A percentile compares a stretch with the other conserved stretches of the same genome.
phyloP scores from a whole-genome alignment of 1,139 yeast genomes.

The Arxiozyma heterogenica region DNA sequence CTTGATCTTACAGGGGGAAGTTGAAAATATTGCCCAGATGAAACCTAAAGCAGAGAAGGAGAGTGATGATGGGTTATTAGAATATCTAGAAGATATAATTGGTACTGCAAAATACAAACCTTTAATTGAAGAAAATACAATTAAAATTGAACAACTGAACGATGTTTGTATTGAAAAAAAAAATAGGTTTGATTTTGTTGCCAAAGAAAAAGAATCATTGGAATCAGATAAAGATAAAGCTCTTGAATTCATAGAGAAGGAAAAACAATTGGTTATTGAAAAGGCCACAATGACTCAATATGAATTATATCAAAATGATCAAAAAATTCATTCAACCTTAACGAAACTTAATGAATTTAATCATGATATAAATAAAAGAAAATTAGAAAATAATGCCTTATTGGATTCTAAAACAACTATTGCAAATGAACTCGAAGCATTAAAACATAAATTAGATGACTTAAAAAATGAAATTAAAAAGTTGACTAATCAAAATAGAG shows the following conservation, averaged over 20 bases:
- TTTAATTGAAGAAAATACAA: conserved; percentile 57
- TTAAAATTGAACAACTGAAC: conserved; percentile 58
- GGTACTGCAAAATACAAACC: conserved; percentile 84
- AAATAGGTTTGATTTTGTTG: conserved; percentile 68
- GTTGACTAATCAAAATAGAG: conserved; percentile 17
- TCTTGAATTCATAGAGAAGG: conserved; percentile 52
- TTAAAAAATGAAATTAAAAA: conserved; percentile 4
- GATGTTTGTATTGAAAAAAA: conserved; percentile 78
- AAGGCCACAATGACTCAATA: conserved; percentile 53
- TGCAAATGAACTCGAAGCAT: conserved; percentile 33
- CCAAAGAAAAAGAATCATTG: conserved; percentile 60
- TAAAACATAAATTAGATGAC: conserved; percentile 29
- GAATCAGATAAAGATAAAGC: conserved; percentile 69
- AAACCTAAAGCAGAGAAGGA: conserved; percentile 92
- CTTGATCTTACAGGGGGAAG: conserved; percentile 93
- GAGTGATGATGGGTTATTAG: conserved; percentile 86
- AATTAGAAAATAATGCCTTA: conserved; percentile 37
- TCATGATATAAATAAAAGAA: conserved; percentile 41
- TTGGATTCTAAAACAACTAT: conserved; percentile 31
- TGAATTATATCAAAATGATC: conserved; percentile 37
- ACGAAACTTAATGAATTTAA: conserved; percentile 34
- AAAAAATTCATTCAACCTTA: conserved; percentile 36
- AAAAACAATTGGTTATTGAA: conserved; percentile 50
- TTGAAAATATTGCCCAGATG: conserved; percentile 97
- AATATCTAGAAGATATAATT: conserved; percentile 90